These are phyloP conservation scores for Apophysomyces elegans DNA, from an alignment of 371 early-diverging fungal species.

Conservation along the genomic window DNA sequence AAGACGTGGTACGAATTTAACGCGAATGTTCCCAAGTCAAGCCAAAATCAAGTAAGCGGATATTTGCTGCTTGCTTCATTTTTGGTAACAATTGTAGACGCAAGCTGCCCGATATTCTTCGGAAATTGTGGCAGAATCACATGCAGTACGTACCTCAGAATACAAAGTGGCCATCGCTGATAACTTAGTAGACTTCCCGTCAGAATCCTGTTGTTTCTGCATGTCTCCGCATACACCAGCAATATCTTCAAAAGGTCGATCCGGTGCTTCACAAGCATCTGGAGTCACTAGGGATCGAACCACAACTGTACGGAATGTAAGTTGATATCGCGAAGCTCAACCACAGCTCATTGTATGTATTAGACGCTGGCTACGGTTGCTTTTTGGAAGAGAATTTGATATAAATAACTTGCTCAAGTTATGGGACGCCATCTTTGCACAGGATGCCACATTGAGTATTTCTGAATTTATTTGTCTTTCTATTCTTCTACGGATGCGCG, in stretches of 20 bases:
- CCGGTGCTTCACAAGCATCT: conserved; percentile 72
- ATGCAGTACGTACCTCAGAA: conserved; percentile 7
- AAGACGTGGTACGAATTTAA: conserved; percentile 86
- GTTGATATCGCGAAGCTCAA: conserved; percentile 20
- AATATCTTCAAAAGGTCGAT: conserved; percentile 72
- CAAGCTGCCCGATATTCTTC: background rate
- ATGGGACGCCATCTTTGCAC: conserved; percentile 92
- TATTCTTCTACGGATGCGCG: conserved; percentile 74
- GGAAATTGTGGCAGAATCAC: background rate
- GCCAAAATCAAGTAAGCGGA: conserved; percentile 12
- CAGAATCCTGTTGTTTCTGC: conserved; percentile 75
- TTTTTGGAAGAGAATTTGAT: conserved; percentile 90
- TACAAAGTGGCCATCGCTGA: background rate
- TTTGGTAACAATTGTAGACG: background rate
- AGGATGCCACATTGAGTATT: conserved; percentile 71
- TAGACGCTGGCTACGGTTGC: conserved; percentile 91
- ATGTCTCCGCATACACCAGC: conserved; percentile 74
- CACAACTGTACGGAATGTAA: conserved; percentile 92
- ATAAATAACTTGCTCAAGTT: conserved; percentile 72
- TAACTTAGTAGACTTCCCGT: conserved; percentile 23
- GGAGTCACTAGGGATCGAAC: conserved; percentile 79
- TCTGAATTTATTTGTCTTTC: conserved; percentile 84
- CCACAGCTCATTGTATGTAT: background rate
- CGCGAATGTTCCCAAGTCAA: conserved; percentile 42
- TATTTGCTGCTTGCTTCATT: background rate